Conservation (phyloP, 345 rosid genomes). For the Balakata baccata region DNA sequence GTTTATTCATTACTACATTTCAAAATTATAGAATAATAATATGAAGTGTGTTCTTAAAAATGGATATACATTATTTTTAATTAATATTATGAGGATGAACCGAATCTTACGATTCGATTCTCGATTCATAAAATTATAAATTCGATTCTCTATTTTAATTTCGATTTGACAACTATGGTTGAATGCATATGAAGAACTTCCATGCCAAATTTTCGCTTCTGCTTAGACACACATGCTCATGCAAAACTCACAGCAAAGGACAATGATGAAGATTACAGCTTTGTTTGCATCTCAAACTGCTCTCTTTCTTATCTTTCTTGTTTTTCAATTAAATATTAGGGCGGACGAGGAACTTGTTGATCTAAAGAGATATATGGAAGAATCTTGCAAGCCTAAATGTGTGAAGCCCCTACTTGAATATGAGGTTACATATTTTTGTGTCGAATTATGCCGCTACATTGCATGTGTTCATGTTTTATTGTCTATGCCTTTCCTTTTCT, state of each 20-base stretch:
- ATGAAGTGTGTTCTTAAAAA: no score
- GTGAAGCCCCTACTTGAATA: constrained; percentile 35
- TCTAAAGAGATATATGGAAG: constrained; percentile 54
- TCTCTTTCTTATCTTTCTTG: background rate
- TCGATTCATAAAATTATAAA: no score
- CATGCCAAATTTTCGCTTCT: background rate
- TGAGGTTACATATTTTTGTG: background rate
- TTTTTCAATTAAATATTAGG: constrained; percentile 20
- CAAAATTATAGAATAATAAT: no score
- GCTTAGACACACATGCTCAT: background rate
- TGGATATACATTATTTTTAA: no score
- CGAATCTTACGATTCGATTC: no score
- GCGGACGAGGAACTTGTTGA: constrained; percentile 50
- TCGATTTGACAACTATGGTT: no score
- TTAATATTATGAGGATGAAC: no score
- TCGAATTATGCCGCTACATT: background rate
- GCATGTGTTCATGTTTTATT: background rate
- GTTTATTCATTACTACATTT: no score
- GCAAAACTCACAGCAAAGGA: background rate
- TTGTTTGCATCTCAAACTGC: background rate
- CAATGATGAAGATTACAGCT: background rate
- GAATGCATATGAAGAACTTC: no score
- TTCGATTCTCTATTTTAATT: no score
- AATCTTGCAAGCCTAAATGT: constrained; percentile 49
- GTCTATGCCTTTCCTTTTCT: background rate